These are phyloP conservation scores for Steccherinum ochraceum DNA, from an alignment of 768 basidiomycete genomes.

Conservation along the genomic window DNA sequence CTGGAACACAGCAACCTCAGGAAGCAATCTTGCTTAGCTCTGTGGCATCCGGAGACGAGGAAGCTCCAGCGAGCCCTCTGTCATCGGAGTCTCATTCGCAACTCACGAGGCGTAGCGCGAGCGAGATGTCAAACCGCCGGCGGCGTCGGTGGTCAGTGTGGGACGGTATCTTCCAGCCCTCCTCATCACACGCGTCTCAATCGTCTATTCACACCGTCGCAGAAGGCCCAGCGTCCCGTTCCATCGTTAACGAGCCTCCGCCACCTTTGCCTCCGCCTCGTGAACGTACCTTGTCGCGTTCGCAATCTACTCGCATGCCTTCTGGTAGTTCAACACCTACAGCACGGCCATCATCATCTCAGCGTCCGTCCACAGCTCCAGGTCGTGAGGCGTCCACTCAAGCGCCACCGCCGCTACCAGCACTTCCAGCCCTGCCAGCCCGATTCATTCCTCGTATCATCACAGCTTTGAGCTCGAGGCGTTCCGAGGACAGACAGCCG, in stretches of 20 bases:
- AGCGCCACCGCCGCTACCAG: slow-evolving; percentile 23
- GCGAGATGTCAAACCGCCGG: slow-evolving; percentile 32
- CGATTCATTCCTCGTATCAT: slow-evolving; percentile 71
- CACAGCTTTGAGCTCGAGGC: slow-evolving; percentile 50
- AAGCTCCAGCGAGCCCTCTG: slow-evolving; percentile 36
- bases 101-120: slow-evolving; percentile 21
- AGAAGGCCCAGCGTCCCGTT: slow-evolving; percentile 7
- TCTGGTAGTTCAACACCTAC: slow-evolving; percentile 9
- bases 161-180: slow-evolving; percentile 35
- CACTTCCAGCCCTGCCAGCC: slow-evolving; percentile 33
- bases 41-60: slow-evolving; percentile 34
- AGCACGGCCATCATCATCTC: slow-evolving; percentile 6
- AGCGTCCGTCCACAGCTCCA: slow-evolving; percentile 31
- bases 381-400: slow-evolving; percentile 6
- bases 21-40: slow-evolving; percentile 57
- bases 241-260: not conserved
- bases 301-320: slow-evolving; percentile 15
- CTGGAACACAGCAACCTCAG: slow-evolving; percentile 58
- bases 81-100: slow-evolving; percentile 34
- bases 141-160: slow-evolving; percentile 73
- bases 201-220: slow-evolving; percentile 15
- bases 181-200: slow-evolving; percentile 17
- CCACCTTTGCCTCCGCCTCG: slow-evolving; percentile 4
- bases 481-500: slow-evolving; percentile 47
- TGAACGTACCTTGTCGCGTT: slow-evolving; percentile 12